Conservation (phyloP, 257 asterid species). For the Solanum tarijense region DNA sequence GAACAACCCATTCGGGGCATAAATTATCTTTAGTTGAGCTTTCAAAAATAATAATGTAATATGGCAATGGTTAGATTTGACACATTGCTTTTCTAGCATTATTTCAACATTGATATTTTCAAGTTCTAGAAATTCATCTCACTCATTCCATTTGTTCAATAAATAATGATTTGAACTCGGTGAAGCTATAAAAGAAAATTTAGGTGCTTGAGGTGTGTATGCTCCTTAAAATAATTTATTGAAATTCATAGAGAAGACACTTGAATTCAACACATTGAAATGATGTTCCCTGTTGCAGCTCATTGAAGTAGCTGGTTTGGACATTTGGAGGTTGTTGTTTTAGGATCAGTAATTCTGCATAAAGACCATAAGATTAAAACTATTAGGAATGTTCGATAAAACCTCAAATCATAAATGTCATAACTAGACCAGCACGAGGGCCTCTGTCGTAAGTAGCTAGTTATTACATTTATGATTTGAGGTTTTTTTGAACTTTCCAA, state of each 20-base stretch:
- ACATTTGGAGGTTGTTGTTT: neutral
- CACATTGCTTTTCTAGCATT: neutral
- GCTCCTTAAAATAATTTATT: neutral
- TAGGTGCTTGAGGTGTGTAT: neutral
- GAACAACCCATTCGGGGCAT: accelerated
- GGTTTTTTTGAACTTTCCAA: neutral
- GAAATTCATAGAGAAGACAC: neutral
- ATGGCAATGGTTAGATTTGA: neutral
- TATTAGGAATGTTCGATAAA: too few species aligned
- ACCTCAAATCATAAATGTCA: too few species aligned
- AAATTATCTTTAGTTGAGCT: neutral
- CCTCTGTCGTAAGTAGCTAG: neutral
- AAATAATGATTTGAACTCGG: neutral
- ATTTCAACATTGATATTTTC: neutral
- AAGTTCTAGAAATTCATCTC: neutral
- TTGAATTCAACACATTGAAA: neutral
- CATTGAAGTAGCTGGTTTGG: neutral
- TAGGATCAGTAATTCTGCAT: neutral
- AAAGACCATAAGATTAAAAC: neutral
- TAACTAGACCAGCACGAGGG: neutral
- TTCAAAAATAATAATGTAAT: too few species aligned
- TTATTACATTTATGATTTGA: neutral
- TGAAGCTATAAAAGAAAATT: too few species aligned
- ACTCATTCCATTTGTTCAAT: too few species aligned
- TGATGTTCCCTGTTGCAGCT: neutral